These are phyloP conservation scores for Combretum micranthum DNA, from an alignment of 345 rosid genomes.

Conservation along the genomic window DNA sequence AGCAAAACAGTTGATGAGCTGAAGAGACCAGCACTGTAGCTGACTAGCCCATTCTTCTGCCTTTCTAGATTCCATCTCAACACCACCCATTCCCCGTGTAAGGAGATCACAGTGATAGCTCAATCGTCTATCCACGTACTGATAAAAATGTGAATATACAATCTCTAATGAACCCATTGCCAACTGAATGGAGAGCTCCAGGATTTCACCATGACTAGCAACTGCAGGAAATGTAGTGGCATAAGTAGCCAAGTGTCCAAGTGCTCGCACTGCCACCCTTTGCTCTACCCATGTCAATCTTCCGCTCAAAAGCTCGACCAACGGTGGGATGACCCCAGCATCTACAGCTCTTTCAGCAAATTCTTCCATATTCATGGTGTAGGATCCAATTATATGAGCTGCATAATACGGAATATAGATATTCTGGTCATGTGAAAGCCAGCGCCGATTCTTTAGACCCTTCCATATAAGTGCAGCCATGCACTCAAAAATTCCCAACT, in stretches of 20 bases:
- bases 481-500: constrained; percentile 94
- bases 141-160: constrained; percentile 94
- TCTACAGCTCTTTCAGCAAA: constrained; percentile 80
- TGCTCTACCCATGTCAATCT: constrained; percentile 99
- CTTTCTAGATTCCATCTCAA: constrained; percentile 97
- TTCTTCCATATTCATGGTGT: constrained; percentile 99
- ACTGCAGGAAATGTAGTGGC: constrained; percentile 70
- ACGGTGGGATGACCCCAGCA: constrained; percentile 83
- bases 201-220: constrained; percentile 80
- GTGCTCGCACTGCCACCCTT: constrained; percentile 92
- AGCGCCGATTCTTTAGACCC: constrained; percentile 87
- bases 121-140: constrained; percentile 63
- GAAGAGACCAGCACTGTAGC: constrained; percentile 99
- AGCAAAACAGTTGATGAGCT: constrained; percentile 99
- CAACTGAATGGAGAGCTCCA: constrained; percentile 81
- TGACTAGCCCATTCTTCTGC: constrained; percentile 99
- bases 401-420: constrained; percentile 98
- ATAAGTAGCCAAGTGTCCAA: constrained; percentile 96
- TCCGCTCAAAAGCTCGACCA: constrained; percentile 89
- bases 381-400: constrained; percentile 95
- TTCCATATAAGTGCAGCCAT: constrained; percentile 96
- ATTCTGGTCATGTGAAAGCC: constrained; percentile 97
- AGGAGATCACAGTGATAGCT: constrained; percentile 95
- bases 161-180: constrained; percentile 93
- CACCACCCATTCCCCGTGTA: constrained; percentile 99